phyloP scores from a whole-genome alignment of 352 stramenopile species.

The Pythium vanterpoolii region DNA sequence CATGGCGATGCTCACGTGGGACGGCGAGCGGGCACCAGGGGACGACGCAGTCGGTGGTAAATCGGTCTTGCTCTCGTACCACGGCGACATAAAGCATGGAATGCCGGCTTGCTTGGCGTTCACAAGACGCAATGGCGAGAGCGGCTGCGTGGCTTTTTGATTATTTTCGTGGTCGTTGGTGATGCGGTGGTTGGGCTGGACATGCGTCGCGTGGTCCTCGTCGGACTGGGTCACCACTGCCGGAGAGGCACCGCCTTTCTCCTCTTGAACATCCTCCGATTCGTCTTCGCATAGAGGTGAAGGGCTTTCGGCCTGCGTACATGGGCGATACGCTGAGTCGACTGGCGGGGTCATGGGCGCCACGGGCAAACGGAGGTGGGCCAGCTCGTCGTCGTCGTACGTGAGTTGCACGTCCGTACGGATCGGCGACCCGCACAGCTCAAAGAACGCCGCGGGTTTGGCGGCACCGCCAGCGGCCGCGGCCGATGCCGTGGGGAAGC shows the following conservation, averaged over 20 bases:
- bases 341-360: conserved; percentile 23
- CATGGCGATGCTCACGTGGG: conserved; percentile 59
- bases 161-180: neutral
- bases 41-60: conserved; percentile 22
- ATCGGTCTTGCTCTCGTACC: conserved; percentile 36
- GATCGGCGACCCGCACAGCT: conserved; percentile 76
- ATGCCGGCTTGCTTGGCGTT: conserved; percentile 56
- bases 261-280: neutral
- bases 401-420: conserved; percentile 46
- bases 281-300: neutral
- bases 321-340: neutral
- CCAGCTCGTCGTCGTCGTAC: conserved; percentile 37
- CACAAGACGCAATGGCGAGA: conserved; percentile 41
- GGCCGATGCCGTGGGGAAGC: conserved; percentile 25
- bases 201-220: neutral
- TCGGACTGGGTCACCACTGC: no score
- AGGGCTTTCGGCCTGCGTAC: conserved; percentile 8
- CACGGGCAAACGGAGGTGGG: conserved; percentile 29
- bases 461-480: conserved; percentile 20
- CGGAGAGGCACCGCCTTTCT: neutral
- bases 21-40: conserved; percentile 21
- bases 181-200: neutral
- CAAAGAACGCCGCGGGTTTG: conserved; percentile 52
- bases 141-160: conserved; percentile 29
- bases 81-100: conserved; percentile 56